Conservation (phyloP, 1,284 basidiomycete genomes). For the Gymnopus androsaceus region DNA sequence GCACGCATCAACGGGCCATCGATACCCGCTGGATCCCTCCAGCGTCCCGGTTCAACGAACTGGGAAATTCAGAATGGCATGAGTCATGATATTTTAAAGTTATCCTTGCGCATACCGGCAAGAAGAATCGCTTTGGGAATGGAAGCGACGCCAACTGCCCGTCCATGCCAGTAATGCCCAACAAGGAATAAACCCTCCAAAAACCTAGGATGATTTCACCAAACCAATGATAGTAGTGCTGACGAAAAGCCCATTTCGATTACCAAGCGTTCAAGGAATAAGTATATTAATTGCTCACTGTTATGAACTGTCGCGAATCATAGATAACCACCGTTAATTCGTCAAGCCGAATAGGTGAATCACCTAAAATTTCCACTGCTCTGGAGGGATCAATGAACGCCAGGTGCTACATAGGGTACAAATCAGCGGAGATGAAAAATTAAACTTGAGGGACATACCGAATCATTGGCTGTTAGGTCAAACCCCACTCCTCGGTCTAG, state of each 20-base stretch:
- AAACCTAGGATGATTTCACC: conserved; percentile 43
- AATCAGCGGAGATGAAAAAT: no score
- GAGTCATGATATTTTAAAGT: no score
- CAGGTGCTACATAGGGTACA: conserved; percentile 30
- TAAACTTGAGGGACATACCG: conserved; percentile 12
- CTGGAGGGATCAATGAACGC: conserved; percentile 31
- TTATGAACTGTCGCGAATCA: conserved; percentile 39
- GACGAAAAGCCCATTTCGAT: background rate
- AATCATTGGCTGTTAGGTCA: conserved; percentile 17
- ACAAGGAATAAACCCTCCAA: conserved; percentile 34
- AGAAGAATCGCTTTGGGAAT: conserved; percentile 33
- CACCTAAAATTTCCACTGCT: conserved; percentile 29
- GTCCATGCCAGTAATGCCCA: conserved; percentile 5
- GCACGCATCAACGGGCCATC: conserved; percentile 42
- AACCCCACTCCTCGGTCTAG: conserved; percentile 10
- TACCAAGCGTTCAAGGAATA: no score
- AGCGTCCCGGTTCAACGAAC: conserved; percentile 29
- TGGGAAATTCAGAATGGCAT: conserved; percentile 22
- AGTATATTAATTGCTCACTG: conserved; percentile 22
- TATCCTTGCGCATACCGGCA: conserved; percentile 41
- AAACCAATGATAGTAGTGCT: conserved; percentile 50
- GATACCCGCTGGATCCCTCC: conserved; percentile 39
- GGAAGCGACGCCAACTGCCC: no score
- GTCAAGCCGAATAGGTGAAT: conserved; percentile 28
- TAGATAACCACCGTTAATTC: conserved; percentile 36